Evolutionary conservation across 2,329 filamentous ascomycete genomes (phyloP), one percentile per base, ranked within the genome.

Genomic region (Aureobasidium sp.): DNA sequence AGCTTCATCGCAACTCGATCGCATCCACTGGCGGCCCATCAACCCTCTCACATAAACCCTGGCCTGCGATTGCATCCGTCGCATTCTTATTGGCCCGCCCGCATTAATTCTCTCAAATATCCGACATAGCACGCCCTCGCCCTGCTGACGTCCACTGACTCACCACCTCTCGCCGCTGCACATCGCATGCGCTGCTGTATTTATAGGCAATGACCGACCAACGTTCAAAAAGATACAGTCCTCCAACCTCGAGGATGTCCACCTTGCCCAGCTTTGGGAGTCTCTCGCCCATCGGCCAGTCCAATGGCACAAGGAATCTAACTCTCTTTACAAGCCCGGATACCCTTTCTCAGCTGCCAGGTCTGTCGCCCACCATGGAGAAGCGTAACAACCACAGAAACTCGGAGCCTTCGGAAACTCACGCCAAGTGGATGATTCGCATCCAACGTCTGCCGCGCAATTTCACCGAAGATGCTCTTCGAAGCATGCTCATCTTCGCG

Each of bases 401-500:
- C 17, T 51, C 45, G 14, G 57, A 60, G 6, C 44, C 57, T 7
- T 49, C 34, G 15, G 44, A 51, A 12, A 15, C 57, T 9, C 45
- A 31, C 1, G 17, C 25, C 45, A 39, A 37, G 25, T 44, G 70
- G 22, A 69, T 73, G n/a, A 76, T 87, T 64, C 72, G 84, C 61
- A 78, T 87, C 74, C 83, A 83, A 68, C 83, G 80, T 67, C 76
- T 87, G 15, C 83, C 84, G 4, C 79, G 77, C 63, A 84, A 80
- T 70, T 86, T 80, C 47, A 83, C 79, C 68, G 73, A 77, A 56
- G 84, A 86, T 65, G 77, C 81, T 20, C 77, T 87, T 62, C 79
- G 81, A 66, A 84, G 82, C 70, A 85, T 87, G 77, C 76, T 87
- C 27, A 20, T 57, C 6, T 87, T 87, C 67, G 83, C 84, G 22